phyloP scores from a whole-genome alignment of 805 yeast genomes.

The Cyberlindnera xishuangbannaensis region DNA sequence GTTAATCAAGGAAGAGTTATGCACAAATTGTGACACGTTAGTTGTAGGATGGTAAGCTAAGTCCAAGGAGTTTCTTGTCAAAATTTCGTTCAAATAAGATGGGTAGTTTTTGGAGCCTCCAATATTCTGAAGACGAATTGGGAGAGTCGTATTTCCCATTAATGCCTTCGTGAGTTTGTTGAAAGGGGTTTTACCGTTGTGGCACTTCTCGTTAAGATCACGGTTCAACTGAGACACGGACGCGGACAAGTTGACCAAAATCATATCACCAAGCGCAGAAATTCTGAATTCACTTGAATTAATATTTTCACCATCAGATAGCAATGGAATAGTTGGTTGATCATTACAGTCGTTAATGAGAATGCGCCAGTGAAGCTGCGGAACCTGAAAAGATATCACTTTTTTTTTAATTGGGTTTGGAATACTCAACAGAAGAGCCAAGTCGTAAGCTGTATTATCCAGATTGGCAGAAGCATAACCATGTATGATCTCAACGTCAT shows the following conservation, averaged over 20 bases:
- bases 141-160: conserved; percentile 15
- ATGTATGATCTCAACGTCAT: conserved; percentile 22
- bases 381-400: conserved; percentile 25
- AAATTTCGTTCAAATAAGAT: conserved; percentile 17
- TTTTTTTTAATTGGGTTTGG: conserved; percentile 21
- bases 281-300: conserved; percentile 10
- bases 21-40: conserved; percentile 21
- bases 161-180: conserved; percentile 10
- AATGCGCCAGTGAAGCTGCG: conserved; percentile 33
- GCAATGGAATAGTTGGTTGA: conserved; percentile 25
- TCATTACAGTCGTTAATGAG: conserved; percentile 32
- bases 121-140: conserved; percentile 17
- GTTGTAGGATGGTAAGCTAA: conserved; percentile 14
- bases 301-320: conserved; percentile 14
- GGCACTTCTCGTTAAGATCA: conserved; percentile 2
- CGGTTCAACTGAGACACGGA: conserved; percentile 6
- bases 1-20: conserved; percentile 33
- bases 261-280: conserved; percentile 10
- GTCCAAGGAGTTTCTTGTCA: conserved; percentile 11
- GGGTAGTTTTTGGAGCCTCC: conserved; percentile 20
- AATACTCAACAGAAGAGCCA: conserved; percentile 10
- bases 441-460: conserved; percentile 20
- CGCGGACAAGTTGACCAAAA: conserved; percentile 12
- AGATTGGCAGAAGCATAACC: conserved; percentile 20
- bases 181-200: conserved; percentile 13